phyloP scores from a whole-genome alignment of 139 green algal genomes.

The Monoraphidium neglectum region DNA sequence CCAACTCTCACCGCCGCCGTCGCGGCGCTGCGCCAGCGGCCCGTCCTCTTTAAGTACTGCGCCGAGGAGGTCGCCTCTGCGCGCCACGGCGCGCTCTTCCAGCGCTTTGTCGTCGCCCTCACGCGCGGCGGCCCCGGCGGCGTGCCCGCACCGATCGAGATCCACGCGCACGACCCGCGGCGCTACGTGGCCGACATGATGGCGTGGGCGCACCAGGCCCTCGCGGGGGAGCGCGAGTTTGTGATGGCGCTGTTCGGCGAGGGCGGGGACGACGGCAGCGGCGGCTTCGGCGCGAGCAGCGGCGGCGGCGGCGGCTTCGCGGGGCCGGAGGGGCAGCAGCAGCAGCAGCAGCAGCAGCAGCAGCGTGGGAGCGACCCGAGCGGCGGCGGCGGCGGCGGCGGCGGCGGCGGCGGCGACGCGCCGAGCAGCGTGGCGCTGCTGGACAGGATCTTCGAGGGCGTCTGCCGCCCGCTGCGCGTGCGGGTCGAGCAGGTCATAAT shows the following conservation, averaged over 20 bases:
- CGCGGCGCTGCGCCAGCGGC: conserved; percentile 76
- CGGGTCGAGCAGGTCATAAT: conserved; percentile 87
- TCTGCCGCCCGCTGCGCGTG: conserved; percentile 94
- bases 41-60: conserved; percentile 96
- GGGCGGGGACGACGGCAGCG: conserved; percentile 25
- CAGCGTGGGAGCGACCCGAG: background rate
- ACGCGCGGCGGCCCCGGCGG: conserved; percentile 84
- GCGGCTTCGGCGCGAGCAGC: background rate
- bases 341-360: conserved; percentile 22
- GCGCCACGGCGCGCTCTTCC: conserved; percentile 94
- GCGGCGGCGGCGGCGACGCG: conserved; percentile 19
- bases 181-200: conserved; percentile 94
- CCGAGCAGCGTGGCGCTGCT: conserved; percentile 73
- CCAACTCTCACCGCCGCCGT: conserved; percentile 78
- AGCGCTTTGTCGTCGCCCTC: conserved; percentile 88
- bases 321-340: conserved; percentile 14
- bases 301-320: no score
- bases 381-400: conserved; percentile 5
- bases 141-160: conserved; percentile 92
- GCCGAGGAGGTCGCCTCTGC: conserved; percentile 91
- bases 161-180: conserved; percentile 92
- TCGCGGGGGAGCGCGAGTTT: conserved; percentile 92
- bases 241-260: conserved; percentile 84
- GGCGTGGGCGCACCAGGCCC: conserved; percentile 93
- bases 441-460: conserved; percentile 91